Percentiles rank a stretch among this genome's conserved stretches.
Conservation (phyloP, 352 stramenopile genomes). For the Pythium aquatile region DNA sequence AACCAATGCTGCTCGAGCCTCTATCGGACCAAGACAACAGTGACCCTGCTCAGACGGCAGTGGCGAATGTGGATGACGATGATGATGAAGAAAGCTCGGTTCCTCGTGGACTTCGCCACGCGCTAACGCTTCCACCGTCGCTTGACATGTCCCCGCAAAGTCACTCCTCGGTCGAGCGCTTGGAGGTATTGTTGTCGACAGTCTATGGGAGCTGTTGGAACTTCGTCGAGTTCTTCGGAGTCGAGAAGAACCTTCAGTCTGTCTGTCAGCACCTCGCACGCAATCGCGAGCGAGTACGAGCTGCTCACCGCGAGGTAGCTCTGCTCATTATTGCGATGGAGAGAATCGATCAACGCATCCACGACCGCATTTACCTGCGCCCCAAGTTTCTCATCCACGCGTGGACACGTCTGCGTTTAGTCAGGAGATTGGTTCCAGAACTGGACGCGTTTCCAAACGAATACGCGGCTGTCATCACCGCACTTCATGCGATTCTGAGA, state of each 20-base stretch:
- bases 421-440: conserved; percentile 44
- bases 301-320: conserved; percentile 48
- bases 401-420: conserved; percentile 25
- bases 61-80: conserved; percentile 5
- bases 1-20: conserved; percentile 54
- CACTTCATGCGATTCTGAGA: conserved; percentile 22
- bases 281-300: conserved; percentile 26
- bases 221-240: conserved; percentile 13
- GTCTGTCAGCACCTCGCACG: conserved; percentile 20
- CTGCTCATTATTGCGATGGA: conserved; percentile 47
- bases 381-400: conserved; percentile 21
- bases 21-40: conserved; percentile 1
- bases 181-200: conserved; percentile 14
- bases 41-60: neutral
- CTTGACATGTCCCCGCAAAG: conserved; percentile 2
- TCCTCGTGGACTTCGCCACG: conserved; percentile 12
- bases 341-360: conserved; percentile 19
- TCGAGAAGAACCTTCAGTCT: neutral
- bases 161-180: conserved; percentile 15
- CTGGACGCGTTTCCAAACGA: conserved; percentile 43
- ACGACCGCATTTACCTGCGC: conserved; percentile 20
- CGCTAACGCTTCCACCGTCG: conserved; percentile 13
- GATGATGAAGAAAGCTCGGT: conserved; percentile 9
- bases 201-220: conserved; percentile 12
- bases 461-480: conserved; percentile 26